Percentiles rank a stretch among this genome's conserved stretches.
Conservation (phyloP, 495 filamentous ascomycete species). For the Bacidia gigantensis region DNA sequence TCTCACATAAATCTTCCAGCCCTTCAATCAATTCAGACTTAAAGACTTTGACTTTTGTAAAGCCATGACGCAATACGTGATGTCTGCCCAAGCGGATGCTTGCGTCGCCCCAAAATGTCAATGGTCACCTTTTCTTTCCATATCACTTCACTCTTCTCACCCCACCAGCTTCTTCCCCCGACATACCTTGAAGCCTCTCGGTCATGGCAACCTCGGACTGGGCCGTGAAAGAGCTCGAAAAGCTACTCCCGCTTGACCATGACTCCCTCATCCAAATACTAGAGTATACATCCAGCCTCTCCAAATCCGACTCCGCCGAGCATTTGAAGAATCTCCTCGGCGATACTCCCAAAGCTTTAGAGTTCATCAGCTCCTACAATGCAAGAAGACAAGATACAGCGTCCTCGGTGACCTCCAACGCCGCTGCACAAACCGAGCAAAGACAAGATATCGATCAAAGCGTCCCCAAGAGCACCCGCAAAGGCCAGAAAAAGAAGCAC, state of each 20-base stretch:
- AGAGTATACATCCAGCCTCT: conserved; percentile 58
- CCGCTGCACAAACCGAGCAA: conserved; percentile 14
- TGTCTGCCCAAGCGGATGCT: no score
- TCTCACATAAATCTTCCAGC: no score
- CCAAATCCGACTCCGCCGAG: conserved; percentile 60
- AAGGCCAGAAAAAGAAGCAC: conserved; percentile 26
- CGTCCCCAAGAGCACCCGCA: not conserved
- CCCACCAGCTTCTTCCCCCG: not conserved
- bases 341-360: conserved; percentile 68
- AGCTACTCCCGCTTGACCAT: conserved; percentile 70
- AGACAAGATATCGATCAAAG: conserved; percentile 10
- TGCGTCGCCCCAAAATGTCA: no score
- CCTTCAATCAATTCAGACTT: no score
- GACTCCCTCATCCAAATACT: conserved; percentile 69
- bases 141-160: not conserved
- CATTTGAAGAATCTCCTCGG: conserved; percentile 83
- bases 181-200: no score
- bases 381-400: conserved; percentile 38
- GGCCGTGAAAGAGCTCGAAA: conserved; percentile 58
- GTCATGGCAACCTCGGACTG: conserved; percentile 21
- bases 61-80: no score
- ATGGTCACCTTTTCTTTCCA: no score
- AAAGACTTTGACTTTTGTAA: no score
- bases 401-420: conserved; percentile 19
- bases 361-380: conserved; percentile 91